These are phyloP conservation scores for Durotheca rogersii DNA, from an alignment of 495 filamentous ascomycete species.

Conservation along the genomic window DNA sequence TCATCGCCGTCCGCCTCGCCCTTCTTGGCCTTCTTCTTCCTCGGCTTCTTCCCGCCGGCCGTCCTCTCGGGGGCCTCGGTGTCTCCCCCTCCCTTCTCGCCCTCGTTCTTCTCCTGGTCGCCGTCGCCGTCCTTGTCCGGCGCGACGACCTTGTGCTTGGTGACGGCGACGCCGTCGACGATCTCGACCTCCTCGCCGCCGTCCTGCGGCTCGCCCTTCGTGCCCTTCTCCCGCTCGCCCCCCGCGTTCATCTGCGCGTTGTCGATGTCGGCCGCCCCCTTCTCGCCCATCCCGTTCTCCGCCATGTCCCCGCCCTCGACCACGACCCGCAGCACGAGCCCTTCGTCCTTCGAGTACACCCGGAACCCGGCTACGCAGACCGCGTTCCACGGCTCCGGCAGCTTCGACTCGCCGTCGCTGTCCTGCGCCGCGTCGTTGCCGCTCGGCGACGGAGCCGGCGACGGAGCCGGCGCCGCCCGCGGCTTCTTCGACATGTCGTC, in stretches of 20 bases:
- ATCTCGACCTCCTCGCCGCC: constrained; percentile 35
- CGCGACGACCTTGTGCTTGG: constrained; percentile 40
- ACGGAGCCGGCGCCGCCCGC: constrained; percentile 34
- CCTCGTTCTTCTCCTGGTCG: constrained; percentile 31
- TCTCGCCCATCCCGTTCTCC: constrained; percentile 53
- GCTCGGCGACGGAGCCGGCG: constrained; percentile 29
- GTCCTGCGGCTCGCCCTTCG: no score
- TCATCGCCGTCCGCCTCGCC: constrained; percentile 39
- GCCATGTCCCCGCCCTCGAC: constrained; percentile 51
- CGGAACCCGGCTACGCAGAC: constrained; percentile 52
- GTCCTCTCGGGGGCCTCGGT: constrained; percentile 5
- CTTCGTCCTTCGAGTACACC: constrained; percentile 51
- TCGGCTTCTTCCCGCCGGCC: constrained; percentile 17
- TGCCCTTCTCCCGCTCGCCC: constrained; percentile 42
- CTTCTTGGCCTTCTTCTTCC: constrained; percentile 17
- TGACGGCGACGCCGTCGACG: constrained; percentile 40
- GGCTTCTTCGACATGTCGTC: constrained; percentile 55
- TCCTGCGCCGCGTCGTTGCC: constrained; percentile 32
- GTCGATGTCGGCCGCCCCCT: constrained; percentile 50
- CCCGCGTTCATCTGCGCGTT: constrained; percentile 53
- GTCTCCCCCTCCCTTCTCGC: constrained; percentile 14
- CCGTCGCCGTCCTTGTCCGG: constrained; percentile 40
- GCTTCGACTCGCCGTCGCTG: constrained; percentile 48
- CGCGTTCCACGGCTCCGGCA: constrained; percentile 54
- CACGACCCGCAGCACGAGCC: constrained; percentile 48